Base-by-base conservation (phyloP, 2,329 filamentous ascomycete species). In the Hyphodiscus sp. region DNA sequence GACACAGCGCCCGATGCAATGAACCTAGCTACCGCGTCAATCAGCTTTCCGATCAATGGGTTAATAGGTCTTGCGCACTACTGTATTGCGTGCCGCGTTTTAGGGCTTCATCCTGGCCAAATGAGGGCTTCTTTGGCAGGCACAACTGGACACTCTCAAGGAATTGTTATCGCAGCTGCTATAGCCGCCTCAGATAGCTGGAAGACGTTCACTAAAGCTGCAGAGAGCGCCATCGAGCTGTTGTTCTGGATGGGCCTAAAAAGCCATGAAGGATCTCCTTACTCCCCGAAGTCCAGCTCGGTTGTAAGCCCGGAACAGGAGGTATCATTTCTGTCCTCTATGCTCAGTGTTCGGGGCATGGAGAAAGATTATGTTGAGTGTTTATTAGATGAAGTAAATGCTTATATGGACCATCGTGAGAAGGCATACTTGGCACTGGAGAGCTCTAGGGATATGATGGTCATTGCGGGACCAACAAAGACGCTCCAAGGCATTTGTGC, bases 201-300 rank as follows among this genome's bases (percentile, higher is more conserved):
- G 92, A 89, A 95, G 60, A 87, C 87, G 1, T 96, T 92, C 71
- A 81, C 86, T 61, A 83, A 86, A 65, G 81, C 87, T 49, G 81
- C 88, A 54, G 85, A 78, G 64, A 83, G 87, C 61, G 89, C 91
- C 2, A 76, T 97, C 61, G 91, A 87, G 33, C 89, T 96, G 65
- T 85, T 97, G 33, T 96, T 97, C 78, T 97, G 91, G 91, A 95
- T 96, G 60, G 92, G 92, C 67, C 85, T 91, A 57, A 86, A 91
- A 65, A 96, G 91, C 70, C 92, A 97, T 71, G 91, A 96, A 71
- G 90, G 90, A 1, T 96, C 95, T 73, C 92, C 92, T 23, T 83
- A 87, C 60, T 96, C 92, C 7, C 87, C 91, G 66, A 80, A 96
- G 50, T 87, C 90, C 66, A 92, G 96, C 72, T 95, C 91, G 1